Evolutionary conservation across 1,139 yeast species (phyloP).

Genomic region (Williopsis jadinii): DNA sequence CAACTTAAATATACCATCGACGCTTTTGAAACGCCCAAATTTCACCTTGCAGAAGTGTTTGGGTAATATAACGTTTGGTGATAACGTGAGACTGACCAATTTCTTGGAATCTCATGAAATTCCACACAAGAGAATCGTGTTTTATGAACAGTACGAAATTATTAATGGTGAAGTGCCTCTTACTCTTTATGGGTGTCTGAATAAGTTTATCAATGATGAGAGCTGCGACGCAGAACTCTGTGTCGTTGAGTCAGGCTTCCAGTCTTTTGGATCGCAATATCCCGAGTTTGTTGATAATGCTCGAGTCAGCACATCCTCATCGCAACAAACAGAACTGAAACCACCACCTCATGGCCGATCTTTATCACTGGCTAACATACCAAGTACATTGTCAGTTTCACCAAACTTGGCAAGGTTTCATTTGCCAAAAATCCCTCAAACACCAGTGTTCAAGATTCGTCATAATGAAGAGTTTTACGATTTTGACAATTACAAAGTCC

Average conservation of each 20-base stretch:
- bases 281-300: slow-evolving; percentile 18
- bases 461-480: slow-evolving; percentile 38
- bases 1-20: slow-evolving; percentile 72
- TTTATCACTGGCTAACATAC: slow-evolving; percentile 12
- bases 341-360: slow-evolving; percentile 16
- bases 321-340: slow-evolving; percentile 2
- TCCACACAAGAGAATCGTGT: slow-evolving; percentile 20
- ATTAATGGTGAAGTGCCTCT: slow-evolving; percentile 28
- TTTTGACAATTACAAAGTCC: slow-evolving; percentile 25
- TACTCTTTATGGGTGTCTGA: slow-evolving; percentile 38
- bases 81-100: slow-evolving; percentile 25
- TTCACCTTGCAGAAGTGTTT: slow-evolving; percentile 46
- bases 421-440: slow-evolving; percentile 23
- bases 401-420: slow-evolving; percentile 32
- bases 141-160: slow-evolving; percentile 28
- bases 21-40: slow-evolving; percentile 61
- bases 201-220: slow-evolving; percentile 35
- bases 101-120: slow-evolving; percentile 13
- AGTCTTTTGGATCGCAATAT: slow-evolving; percentile 23
- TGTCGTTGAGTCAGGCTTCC: slow-evolving; percentile 31
- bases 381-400: slow-evolving; percentile 20
- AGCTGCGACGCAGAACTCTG: slow-evolving; percentile 26
- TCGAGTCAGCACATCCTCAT: background rate
- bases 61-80: slow-evolving; percentile 27
- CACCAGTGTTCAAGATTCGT: slow-evolving; percentile 32